These are phyloP conservation scores for Globisporangium parvum DNA, from an alignment of 352 stramenopile genomes.

Conservation along the genomic window DNA sequence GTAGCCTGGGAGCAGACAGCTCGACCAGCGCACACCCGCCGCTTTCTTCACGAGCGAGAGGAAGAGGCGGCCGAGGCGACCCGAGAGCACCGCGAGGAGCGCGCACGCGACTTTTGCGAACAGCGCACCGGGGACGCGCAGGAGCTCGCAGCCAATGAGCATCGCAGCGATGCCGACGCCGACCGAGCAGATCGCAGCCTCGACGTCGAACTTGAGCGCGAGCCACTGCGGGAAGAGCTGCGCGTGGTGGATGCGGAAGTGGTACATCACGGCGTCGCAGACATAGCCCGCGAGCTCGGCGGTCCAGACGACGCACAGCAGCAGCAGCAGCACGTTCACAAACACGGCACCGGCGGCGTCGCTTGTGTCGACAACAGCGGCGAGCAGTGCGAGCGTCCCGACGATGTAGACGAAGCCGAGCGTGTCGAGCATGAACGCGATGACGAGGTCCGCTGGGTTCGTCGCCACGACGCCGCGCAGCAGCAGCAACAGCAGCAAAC, in stretches of 20 bases:
- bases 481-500: constrained; percentile 24
- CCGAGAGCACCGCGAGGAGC: constrained; percentile 52
- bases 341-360: constrained; percentile 20
- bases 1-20: constrained; percentile 90
- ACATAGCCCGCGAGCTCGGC: constrained; percentile 37
- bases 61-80: constrained; percentile 89
- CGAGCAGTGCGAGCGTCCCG: constrained; percentile 26
- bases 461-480: constrained; percentile 20
- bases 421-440: constrained; percentile 28
- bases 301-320: constrained; percentile 38
- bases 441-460: constrained; percentile 27
- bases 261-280: constrained; percentile 51
- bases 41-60: constrained; percentile 91
- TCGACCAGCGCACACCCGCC: constrained; percentile 89
- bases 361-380: constrained; percentile 39
- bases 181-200: constrained; percentile 34
- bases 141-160: constrained; percentile 24
- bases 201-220: constrained; percentile 40
- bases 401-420: constrained; percentile 33
- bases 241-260: constrained; percentile 36
- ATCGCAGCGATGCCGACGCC: constrained; percentile 29
- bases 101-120: constrained; percentile 6
- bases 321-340: constrained; percentile 30
- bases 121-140: constrained; percentile 18
- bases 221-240: constrained; percentile 36